Evolutionary conservation across 208 protist species (phyloP), one percentile per base, ranked within the genome.

Genomic region (Crithidia bombi): DNA sequence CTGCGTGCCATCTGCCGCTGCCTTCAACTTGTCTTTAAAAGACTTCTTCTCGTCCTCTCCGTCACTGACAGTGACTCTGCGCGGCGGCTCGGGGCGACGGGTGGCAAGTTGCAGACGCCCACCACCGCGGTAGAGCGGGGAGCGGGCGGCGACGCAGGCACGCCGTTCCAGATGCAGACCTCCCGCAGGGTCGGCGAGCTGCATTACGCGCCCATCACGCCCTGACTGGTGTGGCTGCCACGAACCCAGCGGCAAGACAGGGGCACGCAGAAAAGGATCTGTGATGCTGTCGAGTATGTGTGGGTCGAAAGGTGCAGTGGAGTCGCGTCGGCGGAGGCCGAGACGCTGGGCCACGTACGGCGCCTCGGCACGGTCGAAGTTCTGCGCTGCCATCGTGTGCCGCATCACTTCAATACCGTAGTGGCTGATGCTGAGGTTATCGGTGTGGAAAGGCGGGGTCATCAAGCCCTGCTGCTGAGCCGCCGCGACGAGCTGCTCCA

Each of bases 181-280:
- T 0, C 86, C 83, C 0, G 89, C 65, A 0, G 80, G 79, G 61
- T 94, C 86, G 3, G 81, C 64, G 19, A 89, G 63, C 35, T 71
- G 21, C 47, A 94, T 61, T 3, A 49, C 17, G 5, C 65, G 50
- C 2, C 68, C 52, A 9, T 56, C 49, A 14, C 55, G 57, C 21
- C 70, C 49, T 15, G 52, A 55, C 2, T 32, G 35, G 63, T 79
- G 79, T 10, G 89, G 89, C 41, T 83, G 67, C 86, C 86, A 90
- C 36, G 81, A 73, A 26, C 82, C 85, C 6, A 83, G 41, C 12
- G 80, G 52, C 28, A 87, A 44, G 5, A 75, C 25, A 10, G 71
- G 82, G 10, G 69, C 54, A 21, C 46, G 39, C 14, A 65, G 47
- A 41, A 80, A 81, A 5, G 73, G 64, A 19, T 63, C 69, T 9